A percentile compares a stretch with the other conserved stretches of the same genome.
Evolutionary conservation across 108 stramenopile genomes (phyloP).

Genomic region (Ochromonas danica): DNA sequence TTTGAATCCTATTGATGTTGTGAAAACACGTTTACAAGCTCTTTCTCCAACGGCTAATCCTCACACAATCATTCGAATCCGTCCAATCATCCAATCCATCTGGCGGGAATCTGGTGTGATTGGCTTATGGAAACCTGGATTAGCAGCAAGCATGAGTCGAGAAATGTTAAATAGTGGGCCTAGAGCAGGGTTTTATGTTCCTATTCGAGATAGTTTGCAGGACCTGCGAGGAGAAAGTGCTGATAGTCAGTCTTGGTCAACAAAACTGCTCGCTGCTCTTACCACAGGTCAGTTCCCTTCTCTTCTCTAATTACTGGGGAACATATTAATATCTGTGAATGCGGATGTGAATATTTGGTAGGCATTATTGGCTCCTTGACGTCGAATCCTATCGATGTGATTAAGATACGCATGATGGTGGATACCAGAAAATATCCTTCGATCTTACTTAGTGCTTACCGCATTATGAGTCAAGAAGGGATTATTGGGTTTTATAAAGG

Average conservation of each 20-base stretch:
- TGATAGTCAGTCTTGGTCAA: background rate
- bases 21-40: background rate
- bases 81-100: background rate
- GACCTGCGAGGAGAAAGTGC: background rate
- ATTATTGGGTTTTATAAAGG: background rate
- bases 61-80: background rate
- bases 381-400: constrained; percentile 3
- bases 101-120: background rate
- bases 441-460: background rate
- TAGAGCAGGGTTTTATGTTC: constrained; percentile 23
- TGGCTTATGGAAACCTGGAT: constrained; percentile 19
- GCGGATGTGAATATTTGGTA: no score
- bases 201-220: background rate
- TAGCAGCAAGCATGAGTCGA: background rate
- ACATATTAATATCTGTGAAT: no score
- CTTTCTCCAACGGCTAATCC: background rate
- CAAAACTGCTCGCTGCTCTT: background rate
- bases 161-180: background rate
- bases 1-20: constrained; percentile 13
- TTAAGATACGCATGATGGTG: constrained; percentile 10
- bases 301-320: no score
- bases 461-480: background rate
- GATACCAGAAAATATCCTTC: background rate
- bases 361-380: background rate
- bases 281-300: no score